Conservation (phyloP, 257 asterid genomes). For the Solanum paucissectum region DNA sequence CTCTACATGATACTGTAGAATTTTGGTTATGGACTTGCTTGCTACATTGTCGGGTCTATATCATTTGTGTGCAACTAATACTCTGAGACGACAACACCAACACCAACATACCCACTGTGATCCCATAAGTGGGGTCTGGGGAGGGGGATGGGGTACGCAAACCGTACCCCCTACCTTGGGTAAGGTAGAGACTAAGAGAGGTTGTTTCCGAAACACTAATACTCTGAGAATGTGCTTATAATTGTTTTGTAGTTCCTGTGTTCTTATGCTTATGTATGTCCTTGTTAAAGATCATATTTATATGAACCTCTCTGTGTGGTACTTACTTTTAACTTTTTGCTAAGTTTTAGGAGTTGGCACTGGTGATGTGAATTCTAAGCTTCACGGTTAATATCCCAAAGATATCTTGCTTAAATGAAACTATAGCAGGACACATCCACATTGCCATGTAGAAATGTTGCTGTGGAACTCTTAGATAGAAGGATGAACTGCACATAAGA, state of each 20-base stretch:
- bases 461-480: not conserved
- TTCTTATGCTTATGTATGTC: not conserved
- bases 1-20: not conserved
- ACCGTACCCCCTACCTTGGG: not conserved
- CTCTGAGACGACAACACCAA: not conserved
- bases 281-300: not conserved
- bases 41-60: not conserved
- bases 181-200: not conserved
- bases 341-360: not conserved
- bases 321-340: not conserved
- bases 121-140: not conserved
- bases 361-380: not conserved
- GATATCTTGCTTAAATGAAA: not conserved
- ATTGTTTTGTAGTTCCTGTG: not conserved
- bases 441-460: not conserved
- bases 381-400: not conserved
- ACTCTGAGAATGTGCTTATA: not conserved
- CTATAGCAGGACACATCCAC: not conserved
- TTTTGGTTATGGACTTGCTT: not conserved
- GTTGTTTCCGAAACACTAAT: not conserved
- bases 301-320: not conserved
- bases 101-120: not conserved
- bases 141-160: not conserved
- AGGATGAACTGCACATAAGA: not conserved
- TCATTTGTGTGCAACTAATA: not conserved